Conservation (phyloP, 2,329 filamentous ascomycete species). For the Fusarium sambucinum region DNA sequence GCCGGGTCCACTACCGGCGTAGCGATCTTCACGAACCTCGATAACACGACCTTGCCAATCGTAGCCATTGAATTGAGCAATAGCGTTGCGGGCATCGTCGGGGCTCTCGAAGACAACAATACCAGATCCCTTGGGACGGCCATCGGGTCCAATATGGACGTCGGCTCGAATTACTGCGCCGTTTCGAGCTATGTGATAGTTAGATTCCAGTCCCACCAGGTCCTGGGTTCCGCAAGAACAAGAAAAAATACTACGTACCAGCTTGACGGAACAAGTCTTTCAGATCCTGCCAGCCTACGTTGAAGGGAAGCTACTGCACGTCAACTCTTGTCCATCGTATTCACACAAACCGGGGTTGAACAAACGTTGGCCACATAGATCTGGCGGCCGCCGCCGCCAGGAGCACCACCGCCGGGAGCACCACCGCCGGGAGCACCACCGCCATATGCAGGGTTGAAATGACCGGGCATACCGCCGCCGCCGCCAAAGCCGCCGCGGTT, state of each 20-base stretch:
- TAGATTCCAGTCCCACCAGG: conserved; percentile 14
- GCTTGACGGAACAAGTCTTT: conserved; percentile 99
- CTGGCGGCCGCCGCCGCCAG: conserved; percentile 76
- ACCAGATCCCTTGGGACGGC: conserved; percentile 94
- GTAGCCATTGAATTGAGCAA: conserved; percentile 97
- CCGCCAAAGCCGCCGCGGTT: conserved; percentile 72
- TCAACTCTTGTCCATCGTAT: conserved; percentile 32
- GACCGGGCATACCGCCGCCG: conserved; percentile 61
- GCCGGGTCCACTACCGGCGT: conserved; percentile 73
- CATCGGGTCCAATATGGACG: conserved; percentile 91
- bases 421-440: conserved; percentile 63
- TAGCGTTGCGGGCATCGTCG: conserved; percentile 95
- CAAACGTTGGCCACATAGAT: conserved; percentile 99
- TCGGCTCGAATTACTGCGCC: conserved; percentile 93
- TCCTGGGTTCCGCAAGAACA: conserved; percentile 1
- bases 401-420: conserved; percentile 57
- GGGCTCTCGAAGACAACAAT: conserved; percentile 96
- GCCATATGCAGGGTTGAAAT: conserved; percentile 68
- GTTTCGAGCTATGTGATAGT: conserved; percentile 60
- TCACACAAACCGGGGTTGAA: conserved; percentile 54
- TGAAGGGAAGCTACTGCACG: conserved; percentile 84
- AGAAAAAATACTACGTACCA: conserved; percentile 70
- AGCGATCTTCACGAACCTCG: conserved; percentile 96
- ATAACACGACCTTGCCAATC: conserved; percentile 96
- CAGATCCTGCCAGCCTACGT: conserved; percentile 97